Percentiles rank a stretch among this genome's conserved stretches.
Conservation (phyloP, 768 basidiomycete genomes). For the Mycena olivaceomarginata region DNA sequence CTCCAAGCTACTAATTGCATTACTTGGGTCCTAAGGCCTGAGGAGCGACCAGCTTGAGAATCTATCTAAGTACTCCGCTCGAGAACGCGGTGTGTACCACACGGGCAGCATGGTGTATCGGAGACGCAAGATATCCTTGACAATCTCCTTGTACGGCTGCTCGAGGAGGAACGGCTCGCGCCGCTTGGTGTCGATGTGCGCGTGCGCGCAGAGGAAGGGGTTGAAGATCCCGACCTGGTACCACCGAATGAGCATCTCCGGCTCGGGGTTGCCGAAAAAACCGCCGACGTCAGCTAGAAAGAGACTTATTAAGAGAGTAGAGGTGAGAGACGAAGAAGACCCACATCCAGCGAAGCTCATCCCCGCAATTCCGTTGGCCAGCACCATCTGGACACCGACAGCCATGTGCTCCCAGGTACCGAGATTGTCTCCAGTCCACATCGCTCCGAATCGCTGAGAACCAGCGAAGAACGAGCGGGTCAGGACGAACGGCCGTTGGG, state of each 20-base stretch:
- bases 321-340: constrained; percentile 51
- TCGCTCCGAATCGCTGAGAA: constrained; percentile 95
- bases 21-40: no score
- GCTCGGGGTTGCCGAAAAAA: constrained; percentile 97
- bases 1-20: no score
- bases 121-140: constrained; percentile 86
- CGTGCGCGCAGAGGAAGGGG: constrained; percentile 99
- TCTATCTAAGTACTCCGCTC: no score
- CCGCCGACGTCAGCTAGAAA: constrained; percentile 96
- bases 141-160: constrained; percentile 90
- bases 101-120: constrained; percentile 92
- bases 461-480: constrained; percentile 97
- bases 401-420: constrained; percentile 99
- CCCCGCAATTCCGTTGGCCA: constrained; percentile 91
- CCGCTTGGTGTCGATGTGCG: constrained; percentile 98
- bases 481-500: constrained; percentile 94
- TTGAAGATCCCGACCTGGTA: constrained; percentile 96
- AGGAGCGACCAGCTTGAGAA: no score
- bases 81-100: constrained; percentile 99
- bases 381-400: constrained; percentile 94
- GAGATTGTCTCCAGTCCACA: constrained; percentile 99
- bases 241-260: constrained; percentile 97
- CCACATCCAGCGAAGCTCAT: constrained; percentile 94
- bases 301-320: constrained; percentile 13
- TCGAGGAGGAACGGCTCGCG: constrained; percentile 96